A percentile compares a stretch with the other conserved stretches of the same genome.
Evolutionary conservation across 2,329 filamentous ascomycete genomes (phyloP).

Genomic region (Aspergillus flavus): DNA sequence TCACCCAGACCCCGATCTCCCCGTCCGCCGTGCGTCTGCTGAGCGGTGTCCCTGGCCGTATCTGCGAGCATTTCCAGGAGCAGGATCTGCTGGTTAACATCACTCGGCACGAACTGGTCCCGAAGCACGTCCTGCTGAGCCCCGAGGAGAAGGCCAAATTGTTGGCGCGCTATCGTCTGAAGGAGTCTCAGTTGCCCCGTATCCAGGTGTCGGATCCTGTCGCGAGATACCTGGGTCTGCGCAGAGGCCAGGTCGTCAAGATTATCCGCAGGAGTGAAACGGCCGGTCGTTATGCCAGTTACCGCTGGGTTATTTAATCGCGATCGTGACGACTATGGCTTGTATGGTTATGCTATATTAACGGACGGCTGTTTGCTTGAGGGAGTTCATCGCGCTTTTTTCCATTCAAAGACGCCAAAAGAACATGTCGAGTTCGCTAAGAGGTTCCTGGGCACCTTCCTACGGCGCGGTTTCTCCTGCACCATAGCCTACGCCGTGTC

Average conservation of each 20-base stretch:
- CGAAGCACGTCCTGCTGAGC: constrained; percentile 87
- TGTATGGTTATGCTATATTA: not conserved
- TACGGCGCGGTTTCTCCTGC: not conserved
- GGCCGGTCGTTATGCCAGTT: constrained; percentile 94
- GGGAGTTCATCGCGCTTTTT: not conserved
- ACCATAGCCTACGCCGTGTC: not conserved
- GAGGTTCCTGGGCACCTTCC: not conserved
- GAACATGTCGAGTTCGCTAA: not conserved
- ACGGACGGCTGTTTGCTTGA: not conserved
- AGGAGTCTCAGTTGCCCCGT: constrained; percentile 94
- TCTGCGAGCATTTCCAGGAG: constrained; percentile 94
- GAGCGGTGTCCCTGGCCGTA: constrained; percentile 72
- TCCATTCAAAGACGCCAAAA: not conserved
- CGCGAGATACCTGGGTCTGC: constrained; percentile 85
- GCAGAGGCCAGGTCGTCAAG: constrained; percentile 94
- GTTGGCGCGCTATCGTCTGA: constrained; percentile 86
- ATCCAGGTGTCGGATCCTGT: constrained; percentile 93
- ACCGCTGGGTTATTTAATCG: constrained; percentile 65
- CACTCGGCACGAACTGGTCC: constrained; percentile 94
- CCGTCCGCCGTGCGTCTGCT: constrained; percentile 86
- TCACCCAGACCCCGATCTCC: constrained; percentile 80
- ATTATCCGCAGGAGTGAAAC: constrained; percentile 96
- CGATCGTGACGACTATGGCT: not conserved
- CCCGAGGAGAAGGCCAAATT: constrained; percentile 85
- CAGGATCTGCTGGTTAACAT: constrained; percentile 97